Percentiles rank a stretch among this genome's conserved stretches.
phyloP scores from a whole-genome alignment of 345 rosid species.

The Arabidopsis thaliana region DNA sequence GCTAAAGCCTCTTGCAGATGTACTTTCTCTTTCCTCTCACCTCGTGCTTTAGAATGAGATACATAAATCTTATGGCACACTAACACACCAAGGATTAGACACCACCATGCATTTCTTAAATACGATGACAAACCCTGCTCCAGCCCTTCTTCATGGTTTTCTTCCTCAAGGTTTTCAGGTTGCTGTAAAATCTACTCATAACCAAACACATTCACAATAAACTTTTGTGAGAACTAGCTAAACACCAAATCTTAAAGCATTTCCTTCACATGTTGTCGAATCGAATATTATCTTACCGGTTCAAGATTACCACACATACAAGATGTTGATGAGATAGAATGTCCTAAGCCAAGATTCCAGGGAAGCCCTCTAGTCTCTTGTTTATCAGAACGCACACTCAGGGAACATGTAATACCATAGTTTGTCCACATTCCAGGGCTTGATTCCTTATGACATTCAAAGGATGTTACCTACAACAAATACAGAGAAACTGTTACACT shows the following conservation, averaged over 20 bases:
- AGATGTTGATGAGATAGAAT: conserved; percentile 41
- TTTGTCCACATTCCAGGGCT: neutral
- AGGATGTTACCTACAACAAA: conserved; percentile 28
- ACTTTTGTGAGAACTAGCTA: conserved; percentile 19
- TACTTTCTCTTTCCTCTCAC: conserved; percentile 42
- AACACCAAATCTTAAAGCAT: neutral
- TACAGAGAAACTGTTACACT: neutral
- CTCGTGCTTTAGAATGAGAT: conserved; percentile 42
- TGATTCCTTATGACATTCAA: conserved; percentile 34
- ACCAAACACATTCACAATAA: conserved; percentile 32
- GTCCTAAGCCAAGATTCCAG: conserved; percentile 28
- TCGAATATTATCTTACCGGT: conserved; percentile 44
- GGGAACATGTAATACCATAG: conserved; percentile 23
- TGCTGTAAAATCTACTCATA: conserved; percentile 48
- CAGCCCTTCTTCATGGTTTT: conserved; percentile 25
- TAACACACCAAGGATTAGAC: conserved; percentile 52
- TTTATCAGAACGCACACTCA: conserved; percentile 21
- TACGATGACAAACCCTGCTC: conserved; percentile 41
- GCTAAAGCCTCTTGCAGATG: conserved; percentile 46
- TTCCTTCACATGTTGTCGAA: neutral
- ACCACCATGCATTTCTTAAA: conserved; percentile 56
- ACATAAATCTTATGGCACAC: conserved; percentile 49
- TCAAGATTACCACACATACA: conserved; percentile 27
- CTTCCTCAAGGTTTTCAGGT: conserved; percentile 22
- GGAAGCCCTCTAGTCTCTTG: conserved; percentile 11